A percentile compares a stretch with the other conserved stretches of the same genome.
These are phyloP conservation scores for Ulota crispa DNA, from an alignment of 225 moss, liverwort and hornwort genomes.

Conservation along the genomic window DNA sequence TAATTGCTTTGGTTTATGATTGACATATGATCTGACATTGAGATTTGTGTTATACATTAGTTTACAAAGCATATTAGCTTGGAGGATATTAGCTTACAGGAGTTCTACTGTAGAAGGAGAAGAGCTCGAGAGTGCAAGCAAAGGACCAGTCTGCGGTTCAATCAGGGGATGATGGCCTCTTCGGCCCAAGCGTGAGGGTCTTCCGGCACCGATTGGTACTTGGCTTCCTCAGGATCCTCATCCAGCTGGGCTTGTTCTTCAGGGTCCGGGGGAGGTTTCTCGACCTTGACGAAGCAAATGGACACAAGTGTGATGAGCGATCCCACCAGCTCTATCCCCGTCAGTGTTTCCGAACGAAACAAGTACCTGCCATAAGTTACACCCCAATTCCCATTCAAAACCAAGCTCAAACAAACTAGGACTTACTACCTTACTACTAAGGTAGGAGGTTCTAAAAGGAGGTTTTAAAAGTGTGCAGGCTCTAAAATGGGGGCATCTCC, in stretches of 20 bases:
- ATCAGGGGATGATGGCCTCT: background rate
- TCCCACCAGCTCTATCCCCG: conserved; percentile 20
- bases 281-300: conserved; percentile 40
- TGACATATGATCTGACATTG: too few relatives aligned
- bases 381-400: background rate
- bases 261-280: conserved; percentile 15
- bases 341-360: conserved; percentile 23
- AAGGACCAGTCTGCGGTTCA: background rate
- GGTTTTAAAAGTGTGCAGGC: too few relatives aligned
- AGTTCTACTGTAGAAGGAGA: background rate
- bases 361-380: conserved; percentile 27
- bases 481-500: too few relatives aligned
- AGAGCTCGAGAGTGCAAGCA: background rate
- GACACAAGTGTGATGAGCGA: conserved; percentile 28
- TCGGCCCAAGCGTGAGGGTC: conserved; percentile 24
- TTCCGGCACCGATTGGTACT: conserved; percentile 25
- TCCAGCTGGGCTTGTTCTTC: too few relatives aligned
- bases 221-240: background rate
- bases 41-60: too few relatives aligned
- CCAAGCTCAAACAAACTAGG: too few relatives aligned
- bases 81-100: too few relatives aligned
- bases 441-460: too few relatives aligned
- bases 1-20: too few relatives aligned
- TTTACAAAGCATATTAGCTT: too few relatives aligned
- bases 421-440: too few relatives aligned